Conservation (phyloP, 2,329 filamentous ascomycete species). For the Talaromyces sp. region DNA sequence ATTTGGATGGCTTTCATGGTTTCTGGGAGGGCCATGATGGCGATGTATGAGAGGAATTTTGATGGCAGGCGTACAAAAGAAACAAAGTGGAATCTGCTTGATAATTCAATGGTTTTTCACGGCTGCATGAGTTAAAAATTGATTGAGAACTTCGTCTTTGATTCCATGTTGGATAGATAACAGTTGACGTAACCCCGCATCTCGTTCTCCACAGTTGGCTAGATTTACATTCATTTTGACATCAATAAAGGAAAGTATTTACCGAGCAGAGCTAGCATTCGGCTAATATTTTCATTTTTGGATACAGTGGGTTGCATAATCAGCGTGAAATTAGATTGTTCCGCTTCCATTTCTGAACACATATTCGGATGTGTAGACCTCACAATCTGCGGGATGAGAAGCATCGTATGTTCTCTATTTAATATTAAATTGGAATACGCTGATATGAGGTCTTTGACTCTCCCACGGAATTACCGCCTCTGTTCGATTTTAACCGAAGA, state of each 20-base stretch:
- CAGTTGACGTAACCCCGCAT: not conserved
- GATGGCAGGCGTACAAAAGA: too few relatives aligned
- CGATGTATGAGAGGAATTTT: too few relatives aligned
- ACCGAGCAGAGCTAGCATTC: not conserved
- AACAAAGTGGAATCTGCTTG: not conserved
- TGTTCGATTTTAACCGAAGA: not conserved
- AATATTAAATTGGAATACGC: too few relatives aligned
- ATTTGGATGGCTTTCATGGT: conserved; percentile 13
- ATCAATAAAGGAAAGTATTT: not conserved
- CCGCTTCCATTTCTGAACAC: too few relatives aligned
- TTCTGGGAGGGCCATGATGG: not conserved
- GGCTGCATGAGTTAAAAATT: not conserved
- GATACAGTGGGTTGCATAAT: too few relatives aligned
- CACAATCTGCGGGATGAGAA: too few relatives aligned
- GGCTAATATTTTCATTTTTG: not conserved
- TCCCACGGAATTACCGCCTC: too few relatives aligned
- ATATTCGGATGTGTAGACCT: too few relatives aligned
- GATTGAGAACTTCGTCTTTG: too few relatives aligned
- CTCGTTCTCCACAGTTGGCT: not conserved
- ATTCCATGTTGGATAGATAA: not conserved
- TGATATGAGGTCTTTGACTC: too few relatives aligned
- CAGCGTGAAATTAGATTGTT: too few relatives aligned
- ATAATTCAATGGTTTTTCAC: not conserved
- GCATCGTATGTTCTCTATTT: too few relatives aligned
- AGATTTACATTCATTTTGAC: not conserved